These are phyloP conservation scores for Diddensiella transvaalensis DNA, from an alignment of 805 yeast species.

Conservation along the genomic window DNA sequence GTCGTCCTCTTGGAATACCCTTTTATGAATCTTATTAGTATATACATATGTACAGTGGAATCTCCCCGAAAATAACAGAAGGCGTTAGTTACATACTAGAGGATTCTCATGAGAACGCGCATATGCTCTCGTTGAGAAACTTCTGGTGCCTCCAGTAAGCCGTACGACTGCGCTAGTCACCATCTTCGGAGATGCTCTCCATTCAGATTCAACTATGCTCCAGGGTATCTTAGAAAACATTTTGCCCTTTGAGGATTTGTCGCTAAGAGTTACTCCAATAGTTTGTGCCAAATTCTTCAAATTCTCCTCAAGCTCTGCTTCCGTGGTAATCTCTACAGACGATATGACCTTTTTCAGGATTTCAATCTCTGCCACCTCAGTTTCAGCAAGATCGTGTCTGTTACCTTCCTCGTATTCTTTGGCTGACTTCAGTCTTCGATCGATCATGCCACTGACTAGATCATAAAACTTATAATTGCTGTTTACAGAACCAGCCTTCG, in stretches of 20 bases:
- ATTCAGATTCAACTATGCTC: slow-evolving; percentile 29
- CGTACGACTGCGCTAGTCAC: slow-evolving; percentile 28
- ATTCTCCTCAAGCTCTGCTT: slow-evolving; percentile 40
- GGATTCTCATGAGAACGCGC: slow-evolving; percentile 48
- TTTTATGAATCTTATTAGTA: slow-evolving; percentile 4
- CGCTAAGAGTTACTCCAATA: slow-evolving; percentile 17
- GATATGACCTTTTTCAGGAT: slow-evolving; percentile 41
- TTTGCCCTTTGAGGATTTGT: slow-evolving; percentile 20
- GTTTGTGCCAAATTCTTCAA: slow-evolving; percentile 26
- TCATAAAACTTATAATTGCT: slow-evolving; percentile 36
- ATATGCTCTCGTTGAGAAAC: slow-evolving; percentile 25
- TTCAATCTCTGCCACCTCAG: slow-evolving; percentile 45
- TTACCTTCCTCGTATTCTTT: slow-evolving; percentile 44
- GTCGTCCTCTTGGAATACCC: slow-evolving; percentile 2
- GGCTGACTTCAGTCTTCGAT: slow-evolving; percentile 47
- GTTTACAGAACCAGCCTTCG: slow-evolving; percentile 28
- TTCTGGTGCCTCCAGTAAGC: slow-evolving; percentile 21
- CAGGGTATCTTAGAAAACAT: slow-evolving; percentile 26
- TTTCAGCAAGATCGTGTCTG: slow-evolving; percentile 52
- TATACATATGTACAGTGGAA: slow-evolving; percentile 1
- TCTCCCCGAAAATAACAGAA: neutral
- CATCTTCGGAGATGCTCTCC: slow-evolving; percentile 30
- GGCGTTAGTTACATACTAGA: slow-evolving; percentile 40
- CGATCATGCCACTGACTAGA: slow-evolving; percentile 39
- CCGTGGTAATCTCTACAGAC: slow-evolving; percentile 47